Base-by-base conservation (phyloP, 176 grass and related monocot species). In the Zea luxurians region DNA sequence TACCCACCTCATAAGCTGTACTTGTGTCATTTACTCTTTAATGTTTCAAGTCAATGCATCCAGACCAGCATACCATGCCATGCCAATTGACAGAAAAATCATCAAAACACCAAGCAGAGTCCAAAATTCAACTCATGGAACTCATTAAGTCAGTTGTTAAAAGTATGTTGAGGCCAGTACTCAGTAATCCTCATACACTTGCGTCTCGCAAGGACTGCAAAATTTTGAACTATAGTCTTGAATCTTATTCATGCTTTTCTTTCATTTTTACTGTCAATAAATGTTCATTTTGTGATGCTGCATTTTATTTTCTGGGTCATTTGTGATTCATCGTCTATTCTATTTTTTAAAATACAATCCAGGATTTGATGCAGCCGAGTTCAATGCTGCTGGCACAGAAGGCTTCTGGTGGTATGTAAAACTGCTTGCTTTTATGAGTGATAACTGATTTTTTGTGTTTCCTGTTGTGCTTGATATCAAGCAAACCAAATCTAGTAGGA, bases 321-420 rank as follows among this genome's bases (percentile, higher is more conserved):
- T 77, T 77, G 2, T 70, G 37, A 76, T 80, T 64, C 16, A 15
- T 71, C 8, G n/a, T 10, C 8, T 63, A 7, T 80, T 74, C 10
- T 35, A 5, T 21, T 66, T 52, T 80, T 13, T 49, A 57, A 71
- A 84, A 64, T 64, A 48, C 82, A 61, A 78, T 80, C 47, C 69
- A 94, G 92, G 83, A 62, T 63, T 21, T 79, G 43, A 61, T 43
- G 61, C 59, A 44, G 75, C 49, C 83, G 58, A 79, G 55, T 61
- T 82, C 66, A 79, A 63, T 75, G 70, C 37, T 49, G 48, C 77
- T 68, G 50, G 70, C 65, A 72, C 81, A 88, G 18, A 91, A 86
- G 83, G n/a, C 37, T 47, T 71, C 80, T 82, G 62, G 63, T 89
- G 92, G 92, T 94, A 94, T 72, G 73, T 82, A 59, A 50, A 44